Conservation (phyloP, 331 rosid genomes). For the Phaseolus coccineus region DNA sequence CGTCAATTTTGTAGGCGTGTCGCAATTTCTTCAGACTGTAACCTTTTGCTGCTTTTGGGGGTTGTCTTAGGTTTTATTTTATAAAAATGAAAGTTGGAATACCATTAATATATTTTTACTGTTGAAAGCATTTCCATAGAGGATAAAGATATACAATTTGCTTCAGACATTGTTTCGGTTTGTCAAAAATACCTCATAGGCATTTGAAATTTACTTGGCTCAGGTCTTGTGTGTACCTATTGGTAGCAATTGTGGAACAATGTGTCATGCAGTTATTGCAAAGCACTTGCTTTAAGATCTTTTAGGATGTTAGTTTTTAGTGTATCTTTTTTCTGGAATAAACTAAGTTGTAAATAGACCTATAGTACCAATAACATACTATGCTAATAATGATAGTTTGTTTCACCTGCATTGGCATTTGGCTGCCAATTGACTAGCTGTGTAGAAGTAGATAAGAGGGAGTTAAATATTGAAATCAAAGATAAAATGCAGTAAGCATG, state of each 20-base stretch:
- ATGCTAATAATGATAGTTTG: neutral
- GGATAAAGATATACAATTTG: neutral
- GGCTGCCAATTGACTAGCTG: neutral
- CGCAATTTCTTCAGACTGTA: neutral
- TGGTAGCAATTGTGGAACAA: constrained; percentile 3
- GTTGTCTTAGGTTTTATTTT: neutral
- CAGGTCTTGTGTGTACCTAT: neutral
- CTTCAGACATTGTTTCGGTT: neutral
- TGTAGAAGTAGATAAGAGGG: neutral
- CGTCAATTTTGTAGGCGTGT: neutral
- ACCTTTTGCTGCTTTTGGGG: neutral
- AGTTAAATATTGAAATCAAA: neutral
- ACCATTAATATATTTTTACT: neutral
- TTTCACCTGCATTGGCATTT: constrained; percentile 14
- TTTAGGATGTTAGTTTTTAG: neutral
- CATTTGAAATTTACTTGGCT: neutral
- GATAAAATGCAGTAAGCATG: neutral
- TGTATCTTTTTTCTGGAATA: neutral
- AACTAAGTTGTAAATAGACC: constrained; percentile 8
- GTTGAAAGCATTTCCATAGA: neutral
- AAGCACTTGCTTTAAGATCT: neutral
- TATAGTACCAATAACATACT: neutral
- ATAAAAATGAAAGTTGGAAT: constrained; percentile 1
- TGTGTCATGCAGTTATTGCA: neutral
- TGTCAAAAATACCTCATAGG: neutral